These are phyloP conservation scores for Vaccinium vitisidaea DNA, from an alignment of 148 eudicot genomes.

Conservation along the genomic window DNA sequence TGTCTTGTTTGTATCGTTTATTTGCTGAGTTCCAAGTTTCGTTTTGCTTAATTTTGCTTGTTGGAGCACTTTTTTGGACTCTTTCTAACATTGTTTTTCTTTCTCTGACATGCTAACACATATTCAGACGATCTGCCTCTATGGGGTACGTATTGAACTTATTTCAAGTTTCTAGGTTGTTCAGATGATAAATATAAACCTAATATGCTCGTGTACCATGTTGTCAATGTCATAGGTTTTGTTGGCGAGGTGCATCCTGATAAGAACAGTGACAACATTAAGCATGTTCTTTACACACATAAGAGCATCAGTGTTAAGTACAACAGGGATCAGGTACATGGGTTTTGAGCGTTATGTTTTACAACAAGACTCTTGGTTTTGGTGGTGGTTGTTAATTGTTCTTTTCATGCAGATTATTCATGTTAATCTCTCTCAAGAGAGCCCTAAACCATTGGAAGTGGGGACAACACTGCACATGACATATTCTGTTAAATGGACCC, in stretches of 20 bases:
- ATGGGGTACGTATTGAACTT: constrained; percentile 59
- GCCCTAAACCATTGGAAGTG: constrained; percentile 76
- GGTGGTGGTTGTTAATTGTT: not conserved
- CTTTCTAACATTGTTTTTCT: constrained; percentile 16
- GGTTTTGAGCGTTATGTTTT: not conserved
- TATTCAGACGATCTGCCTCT: constrained; percentile 76
- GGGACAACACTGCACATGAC: constrained; percentile 82
- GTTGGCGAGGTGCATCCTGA: constrained; percentile 85
- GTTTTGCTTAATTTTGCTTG: not conserved
- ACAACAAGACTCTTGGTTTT: not conserved
- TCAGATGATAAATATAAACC: not conserved
- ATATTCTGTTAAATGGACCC: constrained; percentile 80
- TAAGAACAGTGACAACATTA: constrained; percentile 55
- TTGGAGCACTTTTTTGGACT: constrained; percentile 11
- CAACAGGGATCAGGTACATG: constrained; percentile 76
- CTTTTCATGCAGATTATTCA: constrained; percentile 73
- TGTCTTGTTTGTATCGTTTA: constrained; percentile 14
- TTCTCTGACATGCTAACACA: constrained; percentile 31
- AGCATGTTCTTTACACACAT: constrained; percentile 74
- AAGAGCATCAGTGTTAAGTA: constrained; percentile 63
- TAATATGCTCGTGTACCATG: constrained; percentile 2
- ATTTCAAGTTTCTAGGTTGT: constrained; percentile 6
- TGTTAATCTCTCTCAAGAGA: constrained; percentile 89
- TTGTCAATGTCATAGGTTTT: constrained; percentile 48
- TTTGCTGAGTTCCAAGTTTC: not conserved